Evolutionary conservation across 345 rosid species (phyloP).

Genomic region (Erucastrum elatum): DNA sequence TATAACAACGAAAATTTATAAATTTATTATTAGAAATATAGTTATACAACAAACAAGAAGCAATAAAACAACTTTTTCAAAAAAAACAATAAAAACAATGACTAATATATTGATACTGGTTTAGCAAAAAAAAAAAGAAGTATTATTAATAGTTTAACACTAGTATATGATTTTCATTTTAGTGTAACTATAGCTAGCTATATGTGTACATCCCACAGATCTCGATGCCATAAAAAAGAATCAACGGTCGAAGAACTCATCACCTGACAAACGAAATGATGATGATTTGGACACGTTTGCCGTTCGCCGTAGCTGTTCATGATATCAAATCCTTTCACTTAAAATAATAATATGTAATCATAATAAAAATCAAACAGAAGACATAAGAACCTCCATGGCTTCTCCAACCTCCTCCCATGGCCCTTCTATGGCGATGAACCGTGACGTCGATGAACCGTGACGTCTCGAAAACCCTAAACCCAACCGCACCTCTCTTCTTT

Average conservation of each 20-base stretch:
- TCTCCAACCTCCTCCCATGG: background rate
- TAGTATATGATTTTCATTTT: background rate
- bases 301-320: background rate
- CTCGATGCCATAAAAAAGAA: background rate
- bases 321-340: background rate
- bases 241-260: background rate
- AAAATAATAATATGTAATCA: background rate
- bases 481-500: background rate
- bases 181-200: background rate
- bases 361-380: background rate
- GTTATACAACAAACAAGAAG: no score
- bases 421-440: background rate
- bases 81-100: no score
- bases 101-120: background rate
- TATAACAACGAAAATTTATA: background rate
- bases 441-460: background rate
- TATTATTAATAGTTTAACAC: background rate
- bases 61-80: no score
- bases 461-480: background rate
- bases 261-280: conserved; percentile 16
- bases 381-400: background rate
- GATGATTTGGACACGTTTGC: background rate
- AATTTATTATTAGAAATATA: background rate
- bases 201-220: background rate
- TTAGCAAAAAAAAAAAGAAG: background rate